These are phyloP conservation scores for Setaria viridis DNA, from an alignment of 202 grass and related monocot species.

Conservation along the genomic window DNA sequence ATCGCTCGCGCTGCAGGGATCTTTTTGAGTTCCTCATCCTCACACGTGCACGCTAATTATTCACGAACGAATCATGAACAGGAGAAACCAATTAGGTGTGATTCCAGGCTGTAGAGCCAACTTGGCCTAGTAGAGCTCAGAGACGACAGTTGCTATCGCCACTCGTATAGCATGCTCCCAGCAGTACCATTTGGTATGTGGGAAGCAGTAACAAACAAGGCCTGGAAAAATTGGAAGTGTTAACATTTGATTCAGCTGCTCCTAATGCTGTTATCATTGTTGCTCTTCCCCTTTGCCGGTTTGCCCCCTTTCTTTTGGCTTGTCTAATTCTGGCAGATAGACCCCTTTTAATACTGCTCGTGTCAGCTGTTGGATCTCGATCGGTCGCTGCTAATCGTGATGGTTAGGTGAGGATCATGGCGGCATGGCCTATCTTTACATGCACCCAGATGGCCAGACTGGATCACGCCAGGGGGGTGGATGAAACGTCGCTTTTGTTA, in stretches of 20 bases:
- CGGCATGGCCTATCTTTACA: constrained; percentile 10
- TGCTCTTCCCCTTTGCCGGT: neutral
- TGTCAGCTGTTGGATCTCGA: neutral
- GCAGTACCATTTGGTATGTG: neutral
- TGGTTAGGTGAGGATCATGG: constrained; percentile 2
- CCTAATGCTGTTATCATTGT: neutral
- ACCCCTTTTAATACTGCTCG: neutral
- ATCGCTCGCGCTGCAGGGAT: neutral
- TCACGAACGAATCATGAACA: neutral
- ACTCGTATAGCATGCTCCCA: neutral
- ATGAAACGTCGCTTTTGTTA: constrained; percentile 28
- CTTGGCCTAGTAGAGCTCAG: neutral
- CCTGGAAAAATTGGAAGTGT: neutral
- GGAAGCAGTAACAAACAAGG: neutral
- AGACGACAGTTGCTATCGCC: neutral
- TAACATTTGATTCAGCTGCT: neutral
- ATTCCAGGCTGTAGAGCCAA: constrained; percentile 20
- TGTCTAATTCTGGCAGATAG: neutral
- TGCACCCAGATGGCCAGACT: constrained; percentile 13
- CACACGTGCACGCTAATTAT: neutral
- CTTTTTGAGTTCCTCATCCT: neutral
- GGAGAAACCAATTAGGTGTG: neutral
- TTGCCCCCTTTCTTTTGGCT: neutral
- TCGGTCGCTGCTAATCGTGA: neutral
- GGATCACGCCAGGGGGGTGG: constrained; percentile 2